Percentiles rank a stretch among this genome's conserved stretches.
phyloP scores from a whole-genome alignment of 345 rosid species.

The Sonneratia caseolaris region DNA sequence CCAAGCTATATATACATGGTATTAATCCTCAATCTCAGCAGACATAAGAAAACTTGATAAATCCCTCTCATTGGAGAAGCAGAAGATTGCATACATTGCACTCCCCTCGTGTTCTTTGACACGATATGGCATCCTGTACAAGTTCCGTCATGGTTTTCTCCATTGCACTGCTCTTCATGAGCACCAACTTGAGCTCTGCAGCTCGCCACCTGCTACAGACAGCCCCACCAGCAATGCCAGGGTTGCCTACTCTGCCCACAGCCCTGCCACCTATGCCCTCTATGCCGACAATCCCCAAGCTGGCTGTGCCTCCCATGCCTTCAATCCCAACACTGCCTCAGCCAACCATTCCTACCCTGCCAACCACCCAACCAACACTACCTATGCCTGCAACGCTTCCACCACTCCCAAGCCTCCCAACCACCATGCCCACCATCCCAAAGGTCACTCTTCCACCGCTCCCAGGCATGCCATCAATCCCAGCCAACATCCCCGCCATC shows the following conservation, averaged over 20 bases:
- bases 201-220: conserved; percentile 18
- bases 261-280: conserved; percentile 7
- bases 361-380: conserved; percentile 4
- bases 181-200: conserved; percentile 4
- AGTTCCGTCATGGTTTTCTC: background rate
- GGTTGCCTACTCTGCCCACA: background rate
- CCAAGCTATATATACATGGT: background rate
- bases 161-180: conserved; percentile 10
- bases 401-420: conserved; percentile 13
- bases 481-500: conserved; percentile 23
- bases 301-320: conserved; percentile 9
- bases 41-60: background rate
- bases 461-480: conserved; percentile 20
- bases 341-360: conserved; percentile 12
- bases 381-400: background rate
- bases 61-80: background rate
- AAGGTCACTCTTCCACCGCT: conserved; percentile 12
- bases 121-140: conserved; percentile 9
- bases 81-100: background rate
- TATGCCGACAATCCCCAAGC: background rate
- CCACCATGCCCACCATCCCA: conserved; percentile 9
- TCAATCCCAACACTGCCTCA: conserved; percentile 13
- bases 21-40: background rate
- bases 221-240: background rate
- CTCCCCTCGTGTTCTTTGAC: background rate